Evolutionary conservation across 1,139 yeast genomes (phyloP), one percentile per base, ranked within the genome.

Genomic region (Protomyces inundatus): DNA sequence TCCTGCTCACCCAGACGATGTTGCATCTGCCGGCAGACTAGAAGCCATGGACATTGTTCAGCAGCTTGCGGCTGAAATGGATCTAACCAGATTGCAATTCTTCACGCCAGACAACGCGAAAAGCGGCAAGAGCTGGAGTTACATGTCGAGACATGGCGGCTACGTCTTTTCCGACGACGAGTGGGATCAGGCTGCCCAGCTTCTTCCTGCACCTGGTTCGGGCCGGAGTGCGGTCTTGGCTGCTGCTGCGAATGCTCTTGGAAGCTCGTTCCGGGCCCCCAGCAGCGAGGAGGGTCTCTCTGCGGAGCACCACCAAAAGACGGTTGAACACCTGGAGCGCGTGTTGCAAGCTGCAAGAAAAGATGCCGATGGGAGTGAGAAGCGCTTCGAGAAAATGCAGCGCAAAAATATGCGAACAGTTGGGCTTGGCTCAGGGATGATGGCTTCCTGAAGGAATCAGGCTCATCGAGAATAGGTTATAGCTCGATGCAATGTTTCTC

Each of bases 251-350:
- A 50, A 56, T 50, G 48, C n/a, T 7, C 61, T 61, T n/a, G 12
- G 61, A 6, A 65, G 64, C 32, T 48, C 55, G 5, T 23, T 23
- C 23, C 23, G 23, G 23, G 65, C 65, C 3, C 64, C 55, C n/a
- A 52, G 33, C 6, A 16, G 33, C 6, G 32, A 37, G 32, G 30
- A 56, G 14, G 36, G 65, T 54, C n/a, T 54, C 46, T 9, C 37
- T 34, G 33, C 37, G 45, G 34, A 34, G 50, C n/a, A 42, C 2
- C 9, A 14, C 30, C 6, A 58, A 39, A 56, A 37, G 36, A 51
- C 55, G 16, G 42, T 55, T n/a, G 69, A 67, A 51, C 64, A 65
- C 12, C 46, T 67, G 53, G 69, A 67, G 48, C 56, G 50, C 32
- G 62, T 55, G 42, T 60, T 66, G 66, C 55, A 42, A n/a, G 61